These are phyloP conservation scores for Coemansia pectinata DNA, from an alignment of 192 early-diverging fungal species.

Conservation along the genomic window DNA sequence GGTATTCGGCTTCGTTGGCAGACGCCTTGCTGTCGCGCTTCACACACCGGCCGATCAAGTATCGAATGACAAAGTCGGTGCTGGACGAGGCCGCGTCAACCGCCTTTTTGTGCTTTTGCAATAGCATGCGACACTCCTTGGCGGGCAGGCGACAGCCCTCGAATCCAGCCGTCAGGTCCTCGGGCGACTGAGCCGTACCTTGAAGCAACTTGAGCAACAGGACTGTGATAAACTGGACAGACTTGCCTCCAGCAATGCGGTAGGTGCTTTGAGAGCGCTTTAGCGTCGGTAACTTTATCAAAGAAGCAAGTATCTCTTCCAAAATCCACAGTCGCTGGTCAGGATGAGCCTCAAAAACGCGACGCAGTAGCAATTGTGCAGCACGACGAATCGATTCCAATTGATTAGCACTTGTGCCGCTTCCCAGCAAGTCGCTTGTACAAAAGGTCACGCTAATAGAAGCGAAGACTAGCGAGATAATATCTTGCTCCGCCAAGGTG, in stretches of 20 bases:
- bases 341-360: slow-evolving; percentile 32
- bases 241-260: slow-evolving; percentile 61
- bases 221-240: slow-evolving; percentile 71
- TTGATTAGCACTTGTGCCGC: slow-evolving; percentile 21
- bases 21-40: slow-evolving; percentile 43
- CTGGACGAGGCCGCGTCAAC: slow-evolving; percentile 60
- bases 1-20: slow-evolving; percentile 72
- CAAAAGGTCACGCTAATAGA: slow-evolving; percentile 46
- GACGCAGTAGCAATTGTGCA: slow-evolving; percentile 37
- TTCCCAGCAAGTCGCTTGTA: slow-evolving; percentile 23
- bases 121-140: slow-evolving; percentile 40
- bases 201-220: slow-evolving; percentile 73
- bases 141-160: slow-evolving; percentile 26
- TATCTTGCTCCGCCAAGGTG: slow-evolving; percentile 35
- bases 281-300: slow-evolving; percentile 67
- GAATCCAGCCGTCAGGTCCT: slow-evolving; percentile 40
- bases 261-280: slow-evolving; percentile 60
- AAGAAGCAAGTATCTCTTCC: slow-evolving; percentile 79
- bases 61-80: slow-evolving; percentile 61
- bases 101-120: slow-evolving; percentile 46
- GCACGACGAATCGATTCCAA: slow-evolving; percentile 48
- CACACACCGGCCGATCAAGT: slow-evolving; percentile 60
- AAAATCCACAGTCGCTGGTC: slow-evolving; percentile 78
- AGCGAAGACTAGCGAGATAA: slow-evolving; percentile 45
- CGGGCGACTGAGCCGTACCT: slow-evolving; percentile 34